A percentile compares a stretch with the other conserved stretches of the same genome.
Evolutionary conservation across 2,329 filamentous ascomycete genomes (phyloP).

Genomic region (Phyllosticta citrichinensis): DNA sequence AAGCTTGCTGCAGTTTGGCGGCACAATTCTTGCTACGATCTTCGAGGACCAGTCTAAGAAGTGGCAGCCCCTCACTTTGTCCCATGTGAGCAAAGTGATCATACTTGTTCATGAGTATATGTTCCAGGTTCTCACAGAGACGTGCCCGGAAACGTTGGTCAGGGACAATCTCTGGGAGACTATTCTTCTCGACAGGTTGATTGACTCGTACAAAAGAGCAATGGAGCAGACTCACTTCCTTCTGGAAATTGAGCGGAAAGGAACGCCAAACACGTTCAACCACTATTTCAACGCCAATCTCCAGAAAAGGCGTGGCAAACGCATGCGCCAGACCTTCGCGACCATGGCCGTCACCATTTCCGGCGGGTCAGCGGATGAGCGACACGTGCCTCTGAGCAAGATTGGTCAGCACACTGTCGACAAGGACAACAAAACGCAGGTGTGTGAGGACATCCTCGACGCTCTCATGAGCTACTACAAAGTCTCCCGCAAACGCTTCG

Average conservation of each 20-base stretch:
- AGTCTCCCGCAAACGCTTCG: too few relatives aligned
- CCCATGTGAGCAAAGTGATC: conserved; percentile 44
- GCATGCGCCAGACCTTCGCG: too few relatives aligned
- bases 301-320: conserved; percentile 17
- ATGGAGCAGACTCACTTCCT: conserved; percentile 43
- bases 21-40: conserved; percentile 26
- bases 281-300: conserved; percentile 42
- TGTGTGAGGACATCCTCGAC: too few relatives aligned
- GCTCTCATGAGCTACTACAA: too few relatives aligned
- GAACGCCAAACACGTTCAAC: conserved; percentile 42
- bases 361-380: too few relatives aligned
- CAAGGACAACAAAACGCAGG: too few relatives aligned
- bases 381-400: too few relatives aligned
- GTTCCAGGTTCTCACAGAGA: conserved; percentile 26
- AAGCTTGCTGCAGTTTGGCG: conserved; percentile 13
- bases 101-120: conserved; percentile 45
- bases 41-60: conserved; percentile 47
- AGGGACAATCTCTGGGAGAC: conserved; percentile 31
- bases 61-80: conserved; percentile 41
- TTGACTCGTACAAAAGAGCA: conserved; percentile 36
- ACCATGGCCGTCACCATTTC: too few relatives aligned
- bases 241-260: conserved; percentile 40
- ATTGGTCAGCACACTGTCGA: too few relatives aligned
- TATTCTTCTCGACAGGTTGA: conserved; percentile 37
- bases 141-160: conserved; percentile 38